Evolutionary conservation across 2,329 filamentous ascomycete species (phyloP), one percentile per base, ranked within the genome.

Genomic region (Thielaviopsis musarum): DNA sequence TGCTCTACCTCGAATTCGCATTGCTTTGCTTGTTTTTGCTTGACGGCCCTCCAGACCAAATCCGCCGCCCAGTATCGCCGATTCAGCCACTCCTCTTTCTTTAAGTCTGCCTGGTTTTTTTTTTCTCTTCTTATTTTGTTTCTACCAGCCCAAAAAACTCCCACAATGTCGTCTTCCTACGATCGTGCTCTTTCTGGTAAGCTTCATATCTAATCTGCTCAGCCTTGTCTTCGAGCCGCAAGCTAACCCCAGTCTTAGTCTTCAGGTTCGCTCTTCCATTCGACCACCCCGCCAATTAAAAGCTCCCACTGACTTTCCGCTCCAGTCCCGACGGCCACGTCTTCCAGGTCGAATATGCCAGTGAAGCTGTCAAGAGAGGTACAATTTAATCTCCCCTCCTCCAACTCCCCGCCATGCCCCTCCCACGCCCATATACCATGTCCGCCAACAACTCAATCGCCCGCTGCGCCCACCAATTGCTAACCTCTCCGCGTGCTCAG

Each of bases 261-360:
- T 96, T 96, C 75, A 89, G 85, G 85, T 88, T 75, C 66, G 75
- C 72, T 34, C 12, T n/a, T 34, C 49, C 3, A 13, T n/a, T 26
- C 60, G 59, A 60, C 22, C 28, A 64, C 66, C 51, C 19, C 53
- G 52, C 19, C 70, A 96, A 91, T 98, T 69, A 6, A 38, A n/a
- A 38, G 4, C 19, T 10, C 28, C 34, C 64, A 66, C 76, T 83
- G 72, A 85, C 70, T 48, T n/a, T 54, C 24, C 21, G 12, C 52
- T 54, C 21, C 70, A 97, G 91, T 82, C 93, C 93, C 69, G 93
- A 98, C 76, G 93, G 93, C 74, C 93, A 98, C 78, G 93, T 98
- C 69, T 98, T 98, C 77, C 93, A 98, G 75, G 93, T 98, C 69
- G 93, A 98, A 80, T 98, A 98, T 81, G 93, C 93, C 60, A 87